Percentiles rank a stretch among this genome's conserved stretches.
Conservation (phyloP, 176 grass and related monocot species). For the Zoysia japonica region DNA sequence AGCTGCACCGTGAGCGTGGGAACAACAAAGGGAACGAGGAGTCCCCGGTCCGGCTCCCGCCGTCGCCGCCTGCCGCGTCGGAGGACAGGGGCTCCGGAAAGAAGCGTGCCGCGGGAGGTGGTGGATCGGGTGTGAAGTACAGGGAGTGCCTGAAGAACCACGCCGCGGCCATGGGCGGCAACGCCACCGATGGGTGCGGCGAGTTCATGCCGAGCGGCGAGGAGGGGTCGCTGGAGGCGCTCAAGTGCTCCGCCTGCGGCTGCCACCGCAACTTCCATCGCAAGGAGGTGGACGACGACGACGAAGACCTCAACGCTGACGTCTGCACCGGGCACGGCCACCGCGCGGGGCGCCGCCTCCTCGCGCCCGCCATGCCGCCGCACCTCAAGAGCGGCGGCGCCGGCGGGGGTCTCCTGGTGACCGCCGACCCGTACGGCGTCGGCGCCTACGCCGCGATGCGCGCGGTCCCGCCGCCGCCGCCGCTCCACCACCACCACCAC, state of each 20-base stretch:
- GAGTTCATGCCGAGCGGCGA: constrained; percentile 95
- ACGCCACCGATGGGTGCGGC: constrained; percentile 86
- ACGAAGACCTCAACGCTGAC: neutral
- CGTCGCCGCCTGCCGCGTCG: constrained; percentile 12
- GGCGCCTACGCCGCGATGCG: constrained; percentile 42
- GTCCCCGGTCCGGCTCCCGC: constrained; percentile 19
- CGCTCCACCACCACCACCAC: constrained; percentile 38
- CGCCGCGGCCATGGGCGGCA: constrained; percentile 82
- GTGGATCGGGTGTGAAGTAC: constrained; percentile 48
- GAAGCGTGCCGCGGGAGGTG: constrained; percentile 11
- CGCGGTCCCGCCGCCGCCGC: constrained; percentile 13
- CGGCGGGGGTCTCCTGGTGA: constrained; percentile 34
- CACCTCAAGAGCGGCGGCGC: neutral
- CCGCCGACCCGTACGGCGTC: constrained; percentile 42
- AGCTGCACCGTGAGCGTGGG: constrained; percentile 41
- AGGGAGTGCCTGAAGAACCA: constrained; percentile 97
- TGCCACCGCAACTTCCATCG: constrained; percentile 98
- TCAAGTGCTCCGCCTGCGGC: constrained; percentile 85
- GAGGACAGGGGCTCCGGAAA: constrained; percentile 34
- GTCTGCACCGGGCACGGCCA: constrained; percentile 3
- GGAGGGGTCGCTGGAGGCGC: constrained; percentile 75
- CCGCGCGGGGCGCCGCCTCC: constrained; percentile 34
- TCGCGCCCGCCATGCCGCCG: constrained; percentile 31
- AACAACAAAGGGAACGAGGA: constrained; percentile 17
- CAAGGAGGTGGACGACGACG: constrained; percentile 57